These are phyloP conservation scores for Ceratobasidium sp. DNA, from an alignment of 1,284 basidiomycete species.

Conservation along the genomic window DNA sequence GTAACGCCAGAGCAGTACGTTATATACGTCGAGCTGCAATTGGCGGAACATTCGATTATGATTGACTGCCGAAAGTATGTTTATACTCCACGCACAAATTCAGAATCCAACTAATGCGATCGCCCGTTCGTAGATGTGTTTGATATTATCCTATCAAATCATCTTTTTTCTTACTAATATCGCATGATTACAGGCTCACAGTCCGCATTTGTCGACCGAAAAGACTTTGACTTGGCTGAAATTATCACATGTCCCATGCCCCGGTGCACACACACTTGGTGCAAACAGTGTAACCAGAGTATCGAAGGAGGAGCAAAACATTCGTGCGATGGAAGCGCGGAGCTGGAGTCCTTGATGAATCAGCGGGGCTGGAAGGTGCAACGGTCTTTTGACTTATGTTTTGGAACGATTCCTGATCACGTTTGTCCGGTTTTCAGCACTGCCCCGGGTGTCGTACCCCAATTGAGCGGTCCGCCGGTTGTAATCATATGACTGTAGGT, in stretches of 20 bases:
- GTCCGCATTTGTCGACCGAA: constrained; percentile 40
- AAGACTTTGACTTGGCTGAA: constrained; percentile 35
- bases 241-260: constrained; percentile 41
- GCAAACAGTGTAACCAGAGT: constrained; percentile 40
- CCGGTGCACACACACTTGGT: constrained; percentile 38
- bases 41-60: constrained; percentile 60
- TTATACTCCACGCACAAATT: background rate
- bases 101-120: constrained; percentile 34
- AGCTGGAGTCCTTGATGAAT: constrained; percentile 38
- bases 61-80: constrained; percentile 61
- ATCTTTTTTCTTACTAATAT: too few relatives aligned
- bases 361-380: constrained; percentile 41
- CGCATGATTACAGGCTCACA: constrained; percentile 27
- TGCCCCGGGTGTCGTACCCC: constrained; percentile 40
- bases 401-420: background rate
- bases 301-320: constrained; percentile 36
- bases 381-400: background rate
- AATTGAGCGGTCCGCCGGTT: constrained; percentile 35
- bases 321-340: constrained; percentile 40
- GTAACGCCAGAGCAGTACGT: constrained; percentile 57
- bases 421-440: background rate
- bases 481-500: constrained; percentile 42
- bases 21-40: constrained; percentile 62
- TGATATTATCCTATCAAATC: too few relatives aligned
- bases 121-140: constrained; percentile 26